phyloP scores from a whole-genome alignment of 73 alveolate genomes.

The Paramecium tetraurelia region DNA sequence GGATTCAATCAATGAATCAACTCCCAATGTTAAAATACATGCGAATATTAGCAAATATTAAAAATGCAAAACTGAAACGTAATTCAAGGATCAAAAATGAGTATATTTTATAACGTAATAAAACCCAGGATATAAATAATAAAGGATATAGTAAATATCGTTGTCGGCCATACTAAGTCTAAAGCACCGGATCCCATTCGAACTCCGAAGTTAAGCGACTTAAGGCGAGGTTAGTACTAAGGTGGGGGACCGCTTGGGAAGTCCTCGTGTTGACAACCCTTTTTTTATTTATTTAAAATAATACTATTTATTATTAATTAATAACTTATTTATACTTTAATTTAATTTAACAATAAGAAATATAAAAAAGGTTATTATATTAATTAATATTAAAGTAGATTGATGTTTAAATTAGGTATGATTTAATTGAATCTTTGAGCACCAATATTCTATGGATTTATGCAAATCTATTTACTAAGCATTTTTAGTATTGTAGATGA shows the following conservation, averaged over 20 bases:
- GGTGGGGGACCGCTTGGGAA: conserved; percentile 78
- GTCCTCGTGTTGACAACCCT: conserved; percentile 84
- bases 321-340: not conserved
- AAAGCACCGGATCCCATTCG: conserved; percentile 99
- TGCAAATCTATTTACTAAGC: not conserved
- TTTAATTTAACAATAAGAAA: not conserved
- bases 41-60: not conserved
- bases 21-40: not conserved
- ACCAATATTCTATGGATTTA: not conserved
- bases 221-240: conserved; percentile 99
- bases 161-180: conserved; percentile 98
- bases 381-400: not conserved
- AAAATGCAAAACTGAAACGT: not conserved
- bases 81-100: not conserved
- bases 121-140: not conserved
- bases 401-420: not conserved
- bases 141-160: not conserved
- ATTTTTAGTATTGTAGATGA: not conserved
- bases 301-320: too few species aligned
- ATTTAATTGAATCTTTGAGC: not conserved
- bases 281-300: conserved; percentile 39
- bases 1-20: not conserved
- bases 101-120: not conserved
- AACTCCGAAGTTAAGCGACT: conserved; percentile 99
- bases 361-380: not conserved